These are phyloP conservation scores for Somion occarium DNA, from an alignment of 1,284 basidiomycete species.

Conservation along the genomic window DNA sequence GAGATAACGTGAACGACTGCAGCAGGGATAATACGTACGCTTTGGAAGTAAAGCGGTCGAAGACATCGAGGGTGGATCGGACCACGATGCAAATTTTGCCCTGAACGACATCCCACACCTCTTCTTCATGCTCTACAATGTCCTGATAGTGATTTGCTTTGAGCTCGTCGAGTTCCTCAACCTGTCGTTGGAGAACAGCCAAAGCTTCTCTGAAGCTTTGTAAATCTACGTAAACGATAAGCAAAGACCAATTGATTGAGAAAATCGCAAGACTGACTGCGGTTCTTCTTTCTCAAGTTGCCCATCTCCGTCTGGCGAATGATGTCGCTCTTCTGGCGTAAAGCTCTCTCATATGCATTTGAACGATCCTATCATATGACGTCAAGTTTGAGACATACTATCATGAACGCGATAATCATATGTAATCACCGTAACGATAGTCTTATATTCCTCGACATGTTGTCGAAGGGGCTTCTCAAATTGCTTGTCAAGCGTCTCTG, in stretches of 20 bases:
- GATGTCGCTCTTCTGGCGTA: slow-evolving; percentile 78
- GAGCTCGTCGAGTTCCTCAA: slow-evolving; percentile 81
- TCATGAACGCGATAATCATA: slow-evolving; percentile 1
- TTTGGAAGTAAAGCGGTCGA: slow-evolving; percentile 85
- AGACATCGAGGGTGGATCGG: slow-evolving; percentile 76
- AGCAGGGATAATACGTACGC: slow-evolving; percentile 48
- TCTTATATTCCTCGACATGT: slow-evolving; percentile 78
- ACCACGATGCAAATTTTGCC: slow-evolving; percentile 77
- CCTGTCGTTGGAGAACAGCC: slow-evolving; percentile 79
- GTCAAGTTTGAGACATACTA: not conserved
- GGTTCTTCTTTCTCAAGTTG: slow-evolving; percentile 80
- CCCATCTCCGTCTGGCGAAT: slow-evolving; percentile 88
- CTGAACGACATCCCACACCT: slow-evolving; percentile 89
- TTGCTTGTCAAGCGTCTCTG: slow-evolving; percentile 83
- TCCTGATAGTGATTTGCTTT: slow-evolving; percentile 82
- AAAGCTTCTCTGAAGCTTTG: slow-evolving; percentile 86
- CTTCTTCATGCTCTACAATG: slow-evolving; percentile 89
- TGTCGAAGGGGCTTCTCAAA: slow-evolving; percentile 88
- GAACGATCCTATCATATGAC: slow-evolving; percentile 61
- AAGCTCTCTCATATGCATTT: slow-evolving; percentile 70
- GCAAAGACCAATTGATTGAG: not conserved
- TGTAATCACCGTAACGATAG: slow-evolving; percentile 60
- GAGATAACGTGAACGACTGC: slow-evolving; percentile 4
- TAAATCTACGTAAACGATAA: slow-evolving; percentile 50
- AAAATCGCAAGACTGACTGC: slow-evolving; percentile 55